Evolutionary conservation across 108 stramenopile species (phyloP), one percentile per base, ranked within the genome.

Genomic region (Cyclotella atomus): DNA sequence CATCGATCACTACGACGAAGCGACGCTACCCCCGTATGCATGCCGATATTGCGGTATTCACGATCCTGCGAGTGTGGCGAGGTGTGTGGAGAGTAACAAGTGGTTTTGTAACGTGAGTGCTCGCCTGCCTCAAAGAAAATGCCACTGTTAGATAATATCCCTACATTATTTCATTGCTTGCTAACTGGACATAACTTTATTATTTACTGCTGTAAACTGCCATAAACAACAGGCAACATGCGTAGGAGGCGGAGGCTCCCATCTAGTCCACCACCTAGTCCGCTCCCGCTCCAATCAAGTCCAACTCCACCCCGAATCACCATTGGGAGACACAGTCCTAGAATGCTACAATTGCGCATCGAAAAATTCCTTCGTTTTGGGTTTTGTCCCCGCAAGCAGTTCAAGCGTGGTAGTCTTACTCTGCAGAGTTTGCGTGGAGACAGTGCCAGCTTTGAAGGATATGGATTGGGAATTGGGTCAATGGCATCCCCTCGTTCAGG

Each of bases 281-380:
- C 80, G 87, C 25, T 73, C 81, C 25, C 85, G 93, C 41, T 84
- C 81, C 38, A 81, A 91, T 71, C 88, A 88, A 70, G 92, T 96
- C 8, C 90, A 88, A 46, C 82, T 96, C 44, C 95, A 96, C 64
- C 89, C 91, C n/a, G 90, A 94, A 59, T 85, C 84, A 55, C 98
- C 99, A 12, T 72, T 99, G 28, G 97, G 96, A 12, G 97, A 97
- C 44, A 95, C 98, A 2, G 88, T 96, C 10, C 55, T 99, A 47
- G 97, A 98, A 83, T 99, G 99, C 77, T 98, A 98, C 92, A 98
- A 98, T 86, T 99, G 99, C 69, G 93, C 94, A 21, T 82, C 84
- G 38, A 91, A 91, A 44, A 99, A 99, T 78, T 91, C 91, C 32
- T 99, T 99, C 73, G 85, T 97, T n/a, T 81, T 99, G 73, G 99